Evolutionary conservation across 345 rosid species (phyloP).

Genomic region (Clausena lansium): DNA sequence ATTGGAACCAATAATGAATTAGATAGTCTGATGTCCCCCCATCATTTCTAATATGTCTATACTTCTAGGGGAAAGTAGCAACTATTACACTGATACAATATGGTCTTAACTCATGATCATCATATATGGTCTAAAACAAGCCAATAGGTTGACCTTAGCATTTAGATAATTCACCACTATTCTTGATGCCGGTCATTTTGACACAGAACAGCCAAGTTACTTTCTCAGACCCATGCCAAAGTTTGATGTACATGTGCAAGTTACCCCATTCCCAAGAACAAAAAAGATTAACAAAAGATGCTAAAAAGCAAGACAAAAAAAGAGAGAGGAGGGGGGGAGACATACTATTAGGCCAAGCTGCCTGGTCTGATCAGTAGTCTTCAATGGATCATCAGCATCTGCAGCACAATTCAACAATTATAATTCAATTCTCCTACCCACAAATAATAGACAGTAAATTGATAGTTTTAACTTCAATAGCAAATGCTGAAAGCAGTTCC

Average conservation of each 20-base stretch:
- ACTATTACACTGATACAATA: background rate
- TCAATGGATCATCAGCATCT: constrained; percentile 95
- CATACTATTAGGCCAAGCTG: constrained; percentile 88
- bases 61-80: background rate
- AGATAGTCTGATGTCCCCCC: background rate
- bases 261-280: background rate
- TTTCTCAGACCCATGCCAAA: background rate
- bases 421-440: background rate
- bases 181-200: background rate
- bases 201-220: background rate
- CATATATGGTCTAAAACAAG: background rate
- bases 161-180: background rate
- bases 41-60: background rate
- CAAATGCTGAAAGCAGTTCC: constrained; percentile 10
- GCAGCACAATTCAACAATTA: constrained; percentile 21
- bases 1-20: background rate
- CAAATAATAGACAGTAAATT: background rate
- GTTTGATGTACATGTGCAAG: background rate
- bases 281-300: background rate
- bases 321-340: background rate
- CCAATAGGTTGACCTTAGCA: background rate
- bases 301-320: background rate
- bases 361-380: constrained; percentile 93
- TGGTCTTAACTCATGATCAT: background rate
- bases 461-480: background rate